These are phyloP conservation scores for Hypoxylon perforatum DNA, from an alignment of 495 filamentous ascomycete species.

Conservation along the genomic window DNA sequence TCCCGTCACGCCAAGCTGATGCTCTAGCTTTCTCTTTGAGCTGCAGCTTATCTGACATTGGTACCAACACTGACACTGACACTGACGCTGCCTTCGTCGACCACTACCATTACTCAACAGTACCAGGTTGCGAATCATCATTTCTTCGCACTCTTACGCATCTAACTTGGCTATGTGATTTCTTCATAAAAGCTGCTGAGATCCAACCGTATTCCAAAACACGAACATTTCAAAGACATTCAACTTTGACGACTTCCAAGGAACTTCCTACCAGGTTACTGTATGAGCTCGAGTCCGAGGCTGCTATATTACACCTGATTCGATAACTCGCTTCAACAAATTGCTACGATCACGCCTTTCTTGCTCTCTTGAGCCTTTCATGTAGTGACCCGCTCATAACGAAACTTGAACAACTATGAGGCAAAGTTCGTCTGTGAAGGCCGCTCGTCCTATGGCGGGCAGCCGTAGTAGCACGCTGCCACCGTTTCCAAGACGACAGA, in stretches of 20 bases:
- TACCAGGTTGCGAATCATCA: constrained; percentile 27
- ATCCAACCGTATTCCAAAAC: not conserved
- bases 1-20: constrained; percentile 29
- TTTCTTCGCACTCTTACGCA: not conserved
- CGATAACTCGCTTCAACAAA: too few species aligned
- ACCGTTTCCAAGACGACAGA: constrained; percentile 67
- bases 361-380: constrained; percentile 30
- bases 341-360: not conserved
- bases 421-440: constrained; percentile 36
- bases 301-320: constrained; percentile 13
- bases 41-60: constrained; percentile 37
- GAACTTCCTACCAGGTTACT: not conserved
- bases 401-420: constrained; percentile 35
- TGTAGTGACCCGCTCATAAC: constrained; percentile 24
- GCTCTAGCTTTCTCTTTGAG: constrained; percentile 22
- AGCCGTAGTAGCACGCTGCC: constrained; percentile 40
- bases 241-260: not conserved
- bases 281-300: constrained; percentile 3
- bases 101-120: constrained; percentile 25
- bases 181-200: constrained; percentile 22
- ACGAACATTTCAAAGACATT: constrained; percentile 1
- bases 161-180: constrained; percentile 18
- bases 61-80: too few species aligned
- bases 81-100: constrained; percentile 24
- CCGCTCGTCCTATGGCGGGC: constrained; percentile 27